These are phyloP conservation scores for Stentor coeruleus DNA, from an alignment of 73 alveolate species.

Conservation along the genomic window DNA sequence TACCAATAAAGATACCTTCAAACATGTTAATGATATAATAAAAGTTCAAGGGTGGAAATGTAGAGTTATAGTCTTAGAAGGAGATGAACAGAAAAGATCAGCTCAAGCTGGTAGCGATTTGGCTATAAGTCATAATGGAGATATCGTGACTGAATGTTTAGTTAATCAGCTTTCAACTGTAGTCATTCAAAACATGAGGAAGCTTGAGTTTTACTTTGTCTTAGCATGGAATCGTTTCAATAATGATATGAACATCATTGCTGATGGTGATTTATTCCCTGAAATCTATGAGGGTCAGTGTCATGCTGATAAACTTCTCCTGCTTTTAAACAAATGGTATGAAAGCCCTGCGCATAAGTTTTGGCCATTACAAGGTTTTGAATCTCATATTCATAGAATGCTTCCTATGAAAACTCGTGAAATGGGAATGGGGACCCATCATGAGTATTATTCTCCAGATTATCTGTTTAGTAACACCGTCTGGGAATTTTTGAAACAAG, in stretches of 20 bases:
- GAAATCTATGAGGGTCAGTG: conserved; percentile 24
- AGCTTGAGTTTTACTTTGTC: conserved; percentile 19
- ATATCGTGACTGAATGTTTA: background rate
- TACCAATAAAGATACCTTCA: background rate
- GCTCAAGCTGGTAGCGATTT: conserved; percentile 25
- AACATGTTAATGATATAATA: background rate
- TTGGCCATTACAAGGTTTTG: conserved; percentile 15
- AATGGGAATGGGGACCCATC: conserved; percentile 28
- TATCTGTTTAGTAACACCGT: background rate
- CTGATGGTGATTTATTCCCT: conserved; percentile 30
- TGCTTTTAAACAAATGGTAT: conserved; percentile 12
- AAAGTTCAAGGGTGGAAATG: conserved; percentile 8
- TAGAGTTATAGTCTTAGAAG: background rate
- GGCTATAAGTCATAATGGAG: conserved; percentile 27
- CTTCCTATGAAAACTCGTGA: conserved; percentile 13
- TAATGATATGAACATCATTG: conserved; percentile 28
- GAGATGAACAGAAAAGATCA: background rate
- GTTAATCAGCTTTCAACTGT: conserved; percentile 27
- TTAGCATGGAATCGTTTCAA: conserved; percentile 20
- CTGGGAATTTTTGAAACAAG: background rate
- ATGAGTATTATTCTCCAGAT: conserved; percentile 16
- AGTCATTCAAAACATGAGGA: conserved; percentile 24
- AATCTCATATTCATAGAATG: background rate
- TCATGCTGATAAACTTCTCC: conserved; percentile 20
- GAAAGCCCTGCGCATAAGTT: conserved; percentile 16